Evolutionary conservation across 306 rosid genomes (phyloP).

Genomic region (Malus asiatica): DNA sequence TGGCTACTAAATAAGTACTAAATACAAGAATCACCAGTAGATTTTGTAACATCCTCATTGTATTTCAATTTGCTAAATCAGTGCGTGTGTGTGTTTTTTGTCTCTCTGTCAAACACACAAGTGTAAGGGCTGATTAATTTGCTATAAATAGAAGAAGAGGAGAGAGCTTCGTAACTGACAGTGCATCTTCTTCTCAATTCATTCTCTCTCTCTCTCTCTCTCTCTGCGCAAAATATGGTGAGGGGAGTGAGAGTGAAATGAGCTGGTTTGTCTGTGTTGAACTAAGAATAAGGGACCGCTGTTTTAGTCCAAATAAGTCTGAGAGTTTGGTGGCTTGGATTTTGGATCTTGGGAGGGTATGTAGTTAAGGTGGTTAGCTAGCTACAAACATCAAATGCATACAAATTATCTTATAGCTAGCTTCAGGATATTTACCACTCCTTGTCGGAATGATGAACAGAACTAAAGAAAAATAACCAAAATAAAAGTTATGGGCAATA

Average conservation of each 20-base stretch:
- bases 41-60: conserved; percentile 16
- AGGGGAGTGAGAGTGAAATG: conserved; percentile 1
- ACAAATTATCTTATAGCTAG: too few species aligned
- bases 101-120: background rate
- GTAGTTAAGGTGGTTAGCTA: background rate
- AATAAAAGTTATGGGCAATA: too few species aligned
- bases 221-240: conserved; percentile 1
- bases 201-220: conserved; percentile 2
- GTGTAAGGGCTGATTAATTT: background rate
- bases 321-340: conserved; percentile 46
- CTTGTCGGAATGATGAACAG: too few species aligned
- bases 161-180: background rate
- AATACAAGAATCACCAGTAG: conserved; percentile 14
- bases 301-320: conserved; percentile 10
- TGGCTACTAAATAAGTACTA: conserved; percentile 9
- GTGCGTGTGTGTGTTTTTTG: background rate
- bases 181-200: background rate
- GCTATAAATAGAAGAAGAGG: background rate
- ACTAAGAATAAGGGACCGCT: background rate
- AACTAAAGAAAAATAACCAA: too few species aligned
- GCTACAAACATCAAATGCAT: too few species aligned
- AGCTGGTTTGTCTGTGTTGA: conserved; percentile 15
- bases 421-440: too few species aligned
- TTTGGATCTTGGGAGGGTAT: conserved; percentile 40
- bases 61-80: background rate